Percentiles rank a stretch among this genome's conserved stretches.
These are phyloP conservation scores for Pittosporum tobira DNA, from an alignment of 129 eudicot species.

Conservation along the genomic window DNA sequence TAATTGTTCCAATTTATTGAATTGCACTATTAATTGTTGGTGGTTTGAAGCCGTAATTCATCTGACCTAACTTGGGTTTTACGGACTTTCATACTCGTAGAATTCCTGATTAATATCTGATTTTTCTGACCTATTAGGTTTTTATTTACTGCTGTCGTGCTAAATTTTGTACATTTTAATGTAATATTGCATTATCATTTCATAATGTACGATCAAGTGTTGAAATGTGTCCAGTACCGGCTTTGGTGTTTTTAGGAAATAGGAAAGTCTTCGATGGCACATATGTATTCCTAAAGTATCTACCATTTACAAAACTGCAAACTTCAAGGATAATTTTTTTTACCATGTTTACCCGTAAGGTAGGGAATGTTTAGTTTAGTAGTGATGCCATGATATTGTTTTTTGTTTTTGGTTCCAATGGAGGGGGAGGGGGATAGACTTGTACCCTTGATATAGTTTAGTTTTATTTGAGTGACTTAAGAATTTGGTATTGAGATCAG, in stretches of 20 bases:
- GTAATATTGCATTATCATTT: not conserved
- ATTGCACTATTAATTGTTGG: not conserved
- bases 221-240: not conserved
- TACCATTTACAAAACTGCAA: too few species aligned
- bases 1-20: not conserved
- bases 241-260: not conserved
- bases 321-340: too few species aligned
- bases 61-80: not conserved
- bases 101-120: too few species aligned
- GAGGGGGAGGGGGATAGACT: too few species aligned
- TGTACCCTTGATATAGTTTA: too few species aligned
- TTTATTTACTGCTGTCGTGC: not conserved
- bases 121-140: not conserved
- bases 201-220: too few species aligned
- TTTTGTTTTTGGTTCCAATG: too few species aligned
- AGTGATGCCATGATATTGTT: not conserved
- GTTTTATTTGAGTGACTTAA: not conserved
- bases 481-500: slow-evolving; percentile 3
- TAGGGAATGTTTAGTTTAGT: too few species aligned
- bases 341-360: not conserved
- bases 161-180: not conserved
- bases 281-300: too few species aligned
- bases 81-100: not conserved
- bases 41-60: not conserved
- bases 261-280: not conserved